These are phyloP conservation scores for Cystofilobasidium bisporidii DNA, from an alignment of 768 basidiomycete species.

Conservation along the genomic window DNA sequence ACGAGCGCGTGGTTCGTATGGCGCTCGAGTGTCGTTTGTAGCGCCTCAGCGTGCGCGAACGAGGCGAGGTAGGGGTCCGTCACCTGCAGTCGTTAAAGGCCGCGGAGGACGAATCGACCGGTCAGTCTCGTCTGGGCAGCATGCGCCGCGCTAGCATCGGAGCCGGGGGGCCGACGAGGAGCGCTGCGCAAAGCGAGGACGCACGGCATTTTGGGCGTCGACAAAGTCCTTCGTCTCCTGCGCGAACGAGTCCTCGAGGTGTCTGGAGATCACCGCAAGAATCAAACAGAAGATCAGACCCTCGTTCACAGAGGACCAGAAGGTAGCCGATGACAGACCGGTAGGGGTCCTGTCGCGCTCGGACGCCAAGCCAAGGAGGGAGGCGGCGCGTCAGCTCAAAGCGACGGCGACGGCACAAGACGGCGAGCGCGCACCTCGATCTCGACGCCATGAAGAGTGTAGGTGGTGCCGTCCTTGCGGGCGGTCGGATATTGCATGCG, in stretches of 20 bases:
- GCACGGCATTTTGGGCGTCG: conserved; percentile 18
- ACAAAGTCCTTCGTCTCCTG: conserved; percentile 19
- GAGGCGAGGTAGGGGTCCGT: conserved; percentile 1
- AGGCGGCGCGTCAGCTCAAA: not conserved
- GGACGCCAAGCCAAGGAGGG: not conserved
- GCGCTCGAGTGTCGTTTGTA: conserved; percentile 2
- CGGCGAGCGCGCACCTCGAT: conserved; percentile 5
- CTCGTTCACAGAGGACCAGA: not conserved
- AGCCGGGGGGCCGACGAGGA: not conserved
- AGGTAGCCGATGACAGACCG: not conserved
- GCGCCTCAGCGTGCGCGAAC: not conserved
- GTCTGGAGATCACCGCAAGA: not conserved
- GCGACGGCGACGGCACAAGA: not conserved
- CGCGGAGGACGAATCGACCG: no score
- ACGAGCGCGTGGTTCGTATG: conserved; percentile 8
- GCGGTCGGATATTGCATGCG: conserved; percentile 5
- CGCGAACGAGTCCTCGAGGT: conserved; percentile 26
- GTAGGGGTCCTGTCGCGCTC: not conserved
- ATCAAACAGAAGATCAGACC: not conserved
- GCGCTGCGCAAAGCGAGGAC: not conserved
- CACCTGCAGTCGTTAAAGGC: conserved; percentile 1
- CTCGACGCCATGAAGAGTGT: conserved; percentile 9
- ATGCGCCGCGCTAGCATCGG: no score
- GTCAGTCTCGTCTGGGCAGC: no score
- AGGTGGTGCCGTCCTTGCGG: conserved; percentile 13